These are phyloP conservation scores for Pythium dissimile DNA, from an alignment of 352 stramenopile genomes.

Conservation along the genomic window DNA sequence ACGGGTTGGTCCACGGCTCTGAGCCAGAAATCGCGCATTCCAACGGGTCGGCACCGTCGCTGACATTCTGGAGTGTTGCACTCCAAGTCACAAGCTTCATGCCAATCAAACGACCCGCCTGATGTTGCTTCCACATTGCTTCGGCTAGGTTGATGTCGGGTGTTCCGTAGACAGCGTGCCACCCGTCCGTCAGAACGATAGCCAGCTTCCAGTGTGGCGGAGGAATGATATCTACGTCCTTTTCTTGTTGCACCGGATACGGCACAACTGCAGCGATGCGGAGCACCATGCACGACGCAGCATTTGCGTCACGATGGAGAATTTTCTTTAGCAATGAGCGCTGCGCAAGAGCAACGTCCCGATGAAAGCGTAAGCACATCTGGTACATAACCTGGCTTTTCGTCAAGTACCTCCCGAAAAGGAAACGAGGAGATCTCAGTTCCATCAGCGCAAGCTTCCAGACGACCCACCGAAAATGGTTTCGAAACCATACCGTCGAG, in stretches of 20 bases:
- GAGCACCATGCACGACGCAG: conserved; percentile 62
- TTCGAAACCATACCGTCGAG: conserved; percentile 57
- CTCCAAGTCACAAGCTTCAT: conserved; percentile 72
- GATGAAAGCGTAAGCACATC: conserved; percentile 42
- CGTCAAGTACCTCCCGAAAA: conserved; percentile 56
- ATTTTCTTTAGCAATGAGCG: conserved; percentile 68
- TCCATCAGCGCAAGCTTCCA: conserved; percentile 70
- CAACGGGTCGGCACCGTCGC: conserved; percentile 62
- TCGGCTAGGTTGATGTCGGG: conserved; percentile 38
- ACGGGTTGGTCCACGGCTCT: conserved; percentile 36
- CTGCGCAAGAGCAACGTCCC: conserved; percentile 47
- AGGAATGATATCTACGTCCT: conserved; percentile 33
- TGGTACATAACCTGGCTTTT: conserved; percentile 58
- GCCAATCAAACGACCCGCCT: conserved; percentile 35
- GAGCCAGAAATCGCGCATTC: conserved; percentile 49
- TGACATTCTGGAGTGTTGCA: conserved; percentile 53
- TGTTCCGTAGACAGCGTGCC: conserved; percentile 64
- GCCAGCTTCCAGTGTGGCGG: conserved; percentile 52
- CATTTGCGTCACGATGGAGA: conserved; percentile 58
- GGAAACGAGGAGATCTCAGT: conserved; percentile 37
- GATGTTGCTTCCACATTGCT: conserved; percentile 48
- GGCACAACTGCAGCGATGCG: conserved; percentile 53
- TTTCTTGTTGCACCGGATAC: conserved; percentile 27
- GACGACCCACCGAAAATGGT: conserved; percentile 73
- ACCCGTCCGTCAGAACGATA: conserved; percentile 68